Base-by-base conservation (phyloP, 768 basidiomycete species). In the Terana coerulea region DNA sequence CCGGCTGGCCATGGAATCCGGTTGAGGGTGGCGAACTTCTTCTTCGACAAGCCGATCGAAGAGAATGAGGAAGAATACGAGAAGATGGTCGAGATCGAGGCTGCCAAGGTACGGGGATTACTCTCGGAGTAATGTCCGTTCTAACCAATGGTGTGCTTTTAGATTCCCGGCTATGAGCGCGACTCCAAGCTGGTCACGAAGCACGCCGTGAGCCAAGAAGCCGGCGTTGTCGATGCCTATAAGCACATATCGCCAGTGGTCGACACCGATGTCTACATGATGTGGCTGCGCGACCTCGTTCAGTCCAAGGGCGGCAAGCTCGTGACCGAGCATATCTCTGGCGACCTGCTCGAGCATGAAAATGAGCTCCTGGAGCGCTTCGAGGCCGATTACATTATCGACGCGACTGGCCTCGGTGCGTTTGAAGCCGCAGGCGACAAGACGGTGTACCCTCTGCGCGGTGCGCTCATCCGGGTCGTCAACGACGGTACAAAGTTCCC, bases 401-500 rank as follows among this genome's bases (percentile, higher is more conserved):
- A 74, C 55, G 67, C 67, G n/a, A 68, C 69, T 2, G 72, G 71
- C 5, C 64, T 74, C 49, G 52, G 55, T 21, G 54, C 64, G 10
- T 53, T 58, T 17, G 59, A 66, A 26, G 63, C 69, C 22, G 71
- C 71, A 0, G 64, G 56, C 12, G 72, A 73, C 56, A 36, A 56
- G 24, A 63, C 61, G 6, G 64, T 66, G 5, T 69, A 69, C 54
- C 72, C 71, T 14, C 65, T 72, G 10, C 69, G 71, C 9, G 72
- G 72, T 5, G 70, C 67, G 10, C 66, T 59, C 49, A 50, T 59
- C 34, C 58, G 58, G 12, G 50, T 59, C 17, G 55, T 72, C 44
- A 71, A 69, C 54, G 64, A 68, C 24, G 72, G 72, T 9, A 61
- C 52, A 19, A 60, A 62, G 37, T 72, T 71, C 60, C 70, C 68